Evolutionary conservation across 768 basidiomycete genomes (phyloP).

Genomic region (Mycena haematopus): DNA sequence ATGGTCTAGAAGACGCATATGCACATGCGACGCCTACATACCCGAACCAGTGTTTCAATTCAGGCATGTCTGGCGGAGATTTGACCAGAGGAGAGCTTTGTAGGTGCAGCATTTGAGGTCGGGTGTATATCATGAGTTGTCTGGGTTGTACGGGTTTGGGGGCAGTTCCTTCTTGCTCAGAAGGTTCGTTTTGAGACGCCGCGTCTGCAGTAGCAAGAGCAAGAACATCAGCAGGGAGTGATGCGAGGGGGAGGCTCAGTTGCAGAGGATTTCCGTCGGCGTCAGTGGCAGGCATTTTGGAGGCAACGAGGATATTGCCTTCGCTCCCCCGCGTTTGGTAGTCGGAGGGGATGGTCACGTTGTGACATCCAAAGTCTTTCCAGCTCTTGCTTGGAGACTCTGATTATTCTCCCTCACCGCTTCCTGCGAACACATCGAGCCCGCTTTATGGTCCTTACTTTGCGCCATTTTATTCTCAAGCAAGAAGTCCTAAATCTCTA

Average conservation of each 20-base stretch:
- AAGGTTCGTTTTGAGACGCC: slow-evolving; percentile 34
- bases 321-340: slow-evolving; percentile 25
- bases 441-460: slow-evolving; percentile 44
- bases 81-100: slow-evolving; percentile 79
- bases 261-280: slow-evolving; percentile 28
- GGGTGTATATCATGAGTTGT: slow-evolving; percentile 71
- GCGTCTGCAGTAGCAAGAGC: slow-evolving; percentile 31
- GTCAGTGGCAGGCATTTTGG: slow-evolving; percentile 32
- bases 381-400: background rate
- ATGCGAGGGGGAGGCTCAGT: slow-evolving; percentile 14
- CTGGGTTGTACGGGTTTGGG: slow-evolving; percentile 32
- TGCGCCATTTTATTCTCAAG: slow-evolving; percentile 79
- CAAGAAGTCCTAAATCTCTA: slow-evolving; percentile 68
- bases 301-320: background rate
- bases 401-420: slow-evolving; percentile 1
- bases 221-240: slow-evolving; percentile 29
- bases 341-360: background rate
- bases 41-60: slow-evolving; percentile 90
- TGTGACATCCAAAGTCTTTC: background rate
- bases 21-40: slow-evolving; percentile 44
- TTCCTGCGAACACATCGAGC: slow-evolving; percentile 5
- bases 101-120: slow-evolving; percentile 69
- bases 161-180: slow-evolving; percentile 39
- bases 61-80: slow-evolving; percentile 77
- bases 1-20: slow-evolving; percentile 30